phyloP scores from a whole-genome alignment of 2,329 filamentous ascomycete genomes.

The Chaetomiaceae sp. region DNA sequence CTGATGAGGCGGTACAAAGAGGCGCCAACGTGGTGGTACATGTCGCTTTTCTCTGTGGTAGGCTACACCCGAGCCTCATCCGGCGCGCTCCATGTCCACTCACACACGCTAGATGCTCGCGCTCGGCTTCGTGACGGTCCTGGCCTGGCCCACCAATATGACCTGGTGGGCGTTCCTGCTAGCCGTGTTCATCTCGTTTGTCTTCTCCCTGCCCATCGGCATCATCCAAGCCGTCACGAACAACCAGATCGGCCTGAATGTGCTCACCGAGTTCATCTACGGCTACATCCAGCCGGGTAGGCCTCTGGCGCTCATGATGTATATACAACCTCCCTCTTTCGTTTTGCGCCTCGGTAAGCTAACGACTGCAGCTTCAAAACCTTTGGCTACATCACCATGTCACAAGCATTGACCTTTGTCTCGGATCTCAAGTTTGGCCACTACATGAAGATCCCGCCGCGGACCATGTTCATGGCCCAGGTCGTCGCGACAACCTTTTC shows the following conservation, averaged over 20 bases:
- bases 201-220: conserved; percentile 62
- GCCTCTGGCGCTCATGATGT: conserved; percentile 71
- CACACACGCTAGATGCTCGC: conserved; percentile 41
- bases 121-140: conserved; percentile 51
- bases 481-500: conserved; percentile 62
- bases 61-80: conserved; percentile 26
- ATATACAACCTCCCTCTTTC: conserved; percentile 22
- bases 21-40: conserved; percentile 62
- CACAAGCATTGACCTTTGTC: conserved; percentile 60
- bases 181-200: conserved; percentile 58
- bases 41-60: conserved; percentile 52
- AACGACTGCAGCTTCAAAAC: conserved; percentile 51
- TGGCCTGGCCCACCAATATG: conserved; percentile 62
- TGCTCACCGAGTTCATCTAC: conserved; percentile 69
- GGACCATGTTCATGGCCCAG: conserved; percentile 63
- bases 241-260: conserved; percentile 68
- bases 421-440: conserved; percentile 67
- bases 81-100: conserved; percentile 13
- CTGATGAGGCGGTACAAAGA: conserved; percentile 60
- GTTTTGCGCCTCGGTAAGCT: too few species aligned
- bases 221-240: conserved; percentile 68
- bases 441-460: conserved; percentile 67
- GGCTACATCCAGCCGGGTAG: conserved; percentile 72
- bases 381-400: conserved; percentile 60
- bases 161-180: conserved; percentile 70